Evolutionary conservation across 495 filamentous ascomycete species (phyloP).

Genomic region (Talaromyces adpressus): DNA sequence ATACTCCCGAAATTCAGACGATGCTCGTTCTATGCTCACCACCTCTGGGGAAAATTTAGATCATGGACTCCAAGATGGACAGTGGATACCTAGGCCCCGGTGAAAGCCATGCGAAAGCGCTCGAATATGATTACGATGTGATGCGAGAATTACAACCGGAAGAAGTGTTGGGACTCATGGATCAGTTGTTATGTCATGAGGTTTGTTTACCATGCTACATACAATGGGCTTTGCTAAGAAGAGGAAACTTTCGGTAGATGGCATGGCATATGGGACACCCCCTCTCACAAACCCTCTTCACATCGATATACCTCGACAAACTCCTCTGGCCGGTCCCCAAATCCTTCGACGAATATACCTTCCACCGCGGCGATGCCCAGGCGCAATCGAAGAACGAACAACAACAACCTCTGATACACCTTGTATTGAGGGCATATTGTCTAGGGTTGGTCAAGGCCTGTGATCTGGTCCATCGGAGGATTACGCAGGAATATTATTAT

Average conservation of each 20-base stretch:
- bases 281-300: constrained; percentile 89
- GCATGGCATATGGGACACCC: constrained; percentile 95
- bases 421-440: constrained; percentile 79
- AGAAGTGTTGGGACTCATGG: constrained; percentile 88
- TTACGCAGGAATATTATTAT: constrained; percentile 75
- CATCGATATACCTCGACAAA: constrained; percentile 86
- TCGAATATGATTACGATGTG: constrained; percentile 84
- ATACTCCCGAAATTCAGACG: not conserved
- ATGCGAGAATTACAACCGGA: constrained; percentile 59
- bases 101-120: constrained; percentile 49
- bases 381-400: constrained; percentile 20
- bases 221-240: not conserved
- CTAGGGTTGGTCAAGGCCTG: constrained; percentile 78
- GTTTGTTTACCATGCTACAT: constrained; percentile 30
- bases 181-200: constrained; percentile 85
- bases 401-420: constrained; percentile 47
- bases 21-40: not conserved
- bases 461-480: constrained; percentile 65
- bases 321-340: constrained; percentile 65
- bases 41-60: constrained; percentile 42
- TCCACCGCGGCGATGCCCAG: constrained; percentile 38
- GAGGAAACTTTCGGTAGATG: constrained; percentile 42
- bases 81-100: constrained; percentile 72
- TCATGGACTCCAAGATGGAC: constrained; percentile 99
- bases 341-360: constrained; percentile 63